phyloP scores from a whole-genome alignment of 108 stramenopile genomes.

The Parmales sp. region DNA sequence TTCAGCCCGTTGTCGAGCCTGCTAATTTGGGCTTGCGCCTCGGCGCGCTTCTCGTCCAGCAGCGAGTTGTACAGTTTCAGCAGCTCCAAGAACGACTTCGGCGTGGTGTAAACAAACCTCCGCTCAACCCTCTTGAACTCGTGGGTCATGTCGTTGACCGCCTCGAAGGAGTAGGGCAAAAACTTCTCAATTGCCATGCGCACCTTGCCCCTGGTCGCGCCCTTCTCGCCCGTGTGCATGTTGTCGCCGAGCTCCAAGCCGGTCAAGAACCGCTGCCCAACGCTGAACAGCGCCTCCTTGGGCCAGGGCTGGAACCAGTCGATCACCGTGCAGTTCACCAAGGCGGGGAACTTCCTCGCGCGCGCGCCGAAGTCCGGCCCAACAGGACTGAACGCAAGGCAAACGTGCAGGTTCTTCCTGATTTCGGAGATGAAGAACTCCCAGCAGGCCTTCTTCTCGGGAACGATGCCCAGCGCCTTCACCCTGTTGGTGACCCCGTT shows the following conservation, averaged over 20 bases:
- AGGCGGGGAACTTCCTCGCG: conserved; percentile 40
- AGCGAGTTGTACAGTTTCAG: conserved; percentile 56
- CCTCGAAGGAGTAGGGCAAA: conserved; percentile 56
- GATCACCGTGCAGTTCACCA: conserved; percentile 58
- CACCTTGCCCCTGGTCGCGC: conserved; percentile 12
- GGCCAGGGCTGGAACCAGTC: conserved; percentile 76
- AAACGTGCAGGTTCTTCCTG: conserved; percentile 59
- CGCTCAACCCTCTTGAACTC: conserved; percentile 41
- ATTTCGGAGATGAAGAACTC: conserved; percentile 56
- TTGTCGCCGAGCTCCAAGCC: conserved; percentile 37
- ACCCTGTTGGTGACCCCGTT: conserved; percentile 46
- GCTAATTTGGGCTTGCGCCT: conserved; percentile 32
- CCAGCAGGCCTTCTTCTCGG: conserved; percentile 60
- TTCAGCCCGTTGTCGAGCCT: conserved; percentile 58
- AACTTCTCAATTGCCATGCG: conserved; percentile 57
- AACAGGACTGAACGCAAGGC: conserved; percentile 62
- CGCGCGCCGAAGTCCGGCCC: conserved; percentile 53
- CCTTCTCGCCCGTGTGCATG: conserved; percentile 36
- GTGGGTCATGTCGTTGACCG: conserved; percentile 49
- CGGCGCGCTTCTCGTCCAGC: conserved; percentile 41
- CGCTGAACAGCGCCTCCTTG: conserved; percentile 51
- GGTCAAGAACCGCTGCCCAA: conserved; percentile 46
- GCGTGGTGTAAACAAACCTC: conserved; percentile 58
- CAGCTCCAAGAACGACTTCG: conserved; percentile 62
- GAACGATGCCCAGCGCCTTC: conserved; percentile 50